These are phyloP conservation scores for Silybum marianum DNA, from an alignment of 129 eudicot genomes.

Conservation along the genomic window DNA sequence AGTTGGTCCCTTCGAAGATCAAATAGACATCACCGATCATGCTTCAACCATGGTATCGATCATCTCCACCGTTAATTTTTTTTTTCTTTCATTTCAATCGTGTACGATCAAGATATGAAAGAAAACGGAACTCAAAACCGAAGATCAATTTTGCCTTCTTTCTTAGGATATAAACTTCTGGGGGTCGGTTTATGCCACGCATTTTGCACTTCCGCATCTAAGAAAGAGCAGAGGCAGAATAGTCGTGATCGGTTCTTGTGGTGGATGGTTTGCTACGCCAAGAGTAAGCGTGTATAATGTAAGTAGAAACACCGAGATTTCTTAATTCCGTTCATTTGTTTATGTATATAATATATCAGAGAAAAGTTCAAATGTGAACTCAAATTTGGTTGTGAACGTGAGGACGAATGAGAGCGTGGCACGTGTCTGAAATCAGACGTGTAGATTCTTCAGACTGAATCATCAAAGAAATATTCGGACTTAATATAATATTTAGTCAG, in stretches of 20 bases:
- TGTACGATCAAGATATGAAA: neutral
- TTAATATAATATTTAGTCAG: no score
- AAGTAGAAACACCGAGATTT: neutral
- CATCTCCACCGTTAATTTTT: neutral
- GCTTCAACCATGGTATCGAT: conserved; percentile 56
- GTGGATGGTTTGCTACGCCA: conserved; percentile 60
- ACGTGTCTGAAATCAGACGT: no score
- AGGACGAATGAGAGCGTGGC: no score
- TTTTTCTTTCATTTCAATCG: neutral
- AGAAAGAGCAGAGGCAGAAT: conserved; percentile 59
- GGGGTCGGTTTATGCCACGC: conserved; percentile 67
- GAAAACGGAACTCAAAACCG: neutral
- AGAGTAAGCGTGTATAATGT: conserved; percentile 57
- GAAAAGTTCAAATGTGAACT: no score
- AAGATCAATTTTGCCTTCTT: neutral
- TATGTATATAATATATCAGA: no score
- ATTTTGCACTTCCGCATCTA: conserved; percentile 63
- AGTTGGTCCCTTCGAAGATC: conserved; percentile 51
- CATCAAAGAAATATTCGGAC: no score
- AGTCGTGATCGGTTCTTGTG: conserved; percentile 50
- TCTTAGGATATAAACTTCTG: conserved; percentile 69
- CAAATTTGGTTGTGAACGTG: no score
- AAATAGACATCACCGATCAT: conserved; percentile 37
- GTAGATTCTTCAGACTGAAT: no score
- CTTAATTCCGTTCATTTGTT: neutral